Conservation (phyloP, 495 filamentous ascomycete species). For the Thermothielavioides terrestris region DNA sequence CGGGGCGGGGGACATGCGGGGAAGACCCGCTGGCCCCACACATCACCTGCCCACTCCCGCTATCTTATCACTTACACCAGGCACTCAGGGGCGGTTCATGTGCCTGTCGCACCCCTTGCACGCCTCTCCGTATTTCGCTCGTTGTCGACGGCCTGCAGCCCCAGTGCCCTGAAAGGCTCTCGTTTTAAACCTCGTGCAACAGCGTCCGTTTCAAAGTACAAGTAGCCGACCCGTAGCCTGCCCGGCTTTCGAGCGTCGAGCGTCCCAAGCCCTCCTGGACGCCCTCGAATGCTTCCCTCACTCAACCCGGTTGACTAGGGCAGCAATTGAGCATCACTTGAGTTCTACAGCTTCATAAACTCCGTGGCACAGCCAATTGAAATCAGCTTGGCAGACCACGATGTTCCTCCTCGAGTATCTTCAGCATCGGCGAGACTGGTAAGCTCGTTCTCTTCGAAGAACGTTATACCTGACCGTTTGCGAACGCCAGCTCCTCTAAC, state of each 20-base stretch:
- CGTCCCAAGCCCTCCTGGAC: too few species aligned
- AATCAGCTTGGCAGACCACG: neutral
- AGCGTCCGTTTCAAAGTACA: too few species aligned
- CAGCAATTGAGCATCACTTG: too few species aligned
- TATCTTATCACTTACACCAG: constrained; percentile 21
- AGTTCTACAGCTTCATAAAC: too few species aligned
- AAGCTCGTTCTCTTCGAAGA: constrained; percentile 8
- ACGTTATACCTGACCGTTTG: neutral
- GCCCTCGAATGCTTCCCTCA: neutral
- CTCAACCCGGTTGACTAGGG: neutral
- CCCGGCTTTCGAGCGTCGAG: too few species aligned
- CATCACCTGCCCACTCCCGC: neutral
- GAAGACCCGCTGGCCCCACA: constrained; percentile 7
- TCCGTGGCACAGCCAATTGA: too few species aligned
- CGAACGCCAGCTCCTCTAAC: neutral
- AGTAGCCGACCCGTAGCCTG: too few species aligned
- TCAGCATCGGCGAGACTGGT: constrained; percentile 54
- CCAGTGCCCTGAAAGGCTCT: too few species aligned
- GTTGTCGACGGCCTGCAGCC: too few species aligned
- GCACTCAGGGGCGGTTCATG: neutral
- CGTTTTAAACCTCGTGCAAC: too few species aligned
- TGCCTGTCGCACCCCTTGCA: neutral
- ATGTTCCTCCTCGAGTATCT: constrained; percentile 52
- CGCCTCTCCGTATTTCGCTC: neutral
- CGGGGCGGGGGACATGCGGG: constrained; percentile 9